Evolutionary conservation across 805 yeast species (phyloP).

Genomic region (Helenozyma baotianmanensis): DNA sequence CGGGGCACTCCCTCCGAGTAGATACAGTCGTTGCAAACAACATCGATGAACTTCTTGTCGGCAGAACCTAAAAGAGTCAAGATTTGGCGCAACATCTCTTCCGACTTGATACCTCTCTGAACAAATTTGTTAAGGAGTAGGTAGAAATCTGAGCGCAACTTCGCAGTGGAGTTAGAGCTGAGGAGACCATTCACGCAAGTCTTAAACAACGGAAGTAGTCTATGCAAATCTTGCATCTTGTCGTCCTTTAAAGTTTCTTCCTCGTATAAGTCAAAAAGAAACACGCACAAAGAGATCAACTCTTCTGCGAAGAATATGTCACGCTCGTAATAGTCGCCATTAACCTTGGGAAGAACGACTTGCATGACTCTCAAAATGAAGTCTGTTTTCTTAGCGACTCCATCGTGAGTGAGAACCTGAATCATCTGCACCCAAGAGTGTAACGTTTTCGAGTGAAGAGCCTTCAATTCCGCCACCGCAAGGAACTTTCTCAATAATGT

Average conservation of each 20-base stretch:
- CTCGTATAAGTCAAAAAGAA: slow-evolving; percentile 61
- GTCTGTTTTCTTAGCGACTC: slow-evolving; percentile 31
- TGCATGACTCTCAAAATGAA: slow-evolving; percentile 78
- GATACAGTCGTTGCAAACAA: slow-evolving; percentile 72
- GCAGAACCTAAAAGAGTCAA: slow-evolving; percentile 54
- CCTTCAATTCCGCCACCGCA: slow-evolving; percentile 43
- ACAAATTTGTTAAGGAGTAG: slow-evolving; percentile 65
- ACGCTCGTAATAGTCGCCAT: slow-evolving; percentile 58
- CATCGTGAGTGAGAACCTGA: slow-evolving; percentile 67
- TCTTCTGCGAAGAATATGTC: slow-evolving; percentile 70
- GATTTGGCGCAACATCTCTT: slow-evolving; percentile 42
- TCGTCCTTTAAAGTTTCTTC: slow-evolving; percentile 24
- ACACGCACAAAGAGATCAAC: slow-evolving; percentile 68
- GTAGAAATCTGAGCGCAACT: slow-evolving; percentile 75
- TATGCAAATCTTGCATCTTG: slow-evolving; percentile 29
- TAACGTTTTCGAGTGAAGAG: slow-evolving; percentile 55
- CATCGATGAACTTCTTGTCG: slow-evolving; percentile 55
- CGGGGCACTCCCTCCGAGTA: slow-evolving; percentile 74
- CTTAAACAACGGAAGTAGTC: slow-evolving; percentile 65
- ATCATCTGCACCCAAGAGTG: slow-evolving; percentile 83
- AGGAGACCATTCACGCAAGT: slow-evolving; percentile 71
- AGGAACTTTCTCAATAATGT: slow-evolving; percentile 42
- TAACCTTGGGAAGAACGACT: slow-evolving; percentile 67
- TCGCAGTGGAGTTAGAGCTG: slow-evolving; percentile 62
- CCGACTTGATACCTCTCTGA: slow-evolving; percentile 42